Evolutionary conservation across 2,329 filamentous ascomycete genomes (phyloP).

Genomic region (Coniochaeta prunicola): DNA sequence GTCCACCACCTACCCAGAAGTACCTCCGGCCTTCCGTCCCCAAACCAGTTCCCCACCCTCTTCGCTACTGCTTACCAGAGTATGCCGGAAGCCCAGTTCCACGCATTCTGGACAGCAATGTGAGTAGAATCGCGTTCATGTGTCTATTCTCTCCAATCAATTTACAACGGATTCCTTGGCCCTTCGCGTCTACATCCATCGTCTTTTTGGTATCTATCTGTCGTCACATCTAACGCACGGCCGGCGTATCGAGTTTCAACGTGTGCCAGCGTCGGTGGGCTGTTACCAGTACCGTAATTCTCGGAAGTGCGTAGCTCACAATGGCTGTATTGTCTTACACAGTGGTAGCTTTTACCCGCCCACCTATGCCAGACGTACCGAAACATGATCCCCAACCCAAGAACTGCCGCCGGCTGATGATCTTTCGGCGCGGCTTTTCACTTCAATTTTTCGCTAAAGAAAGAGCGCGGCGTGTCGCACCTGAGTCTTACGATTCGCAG

Average conservation of each 20-base stretch:
- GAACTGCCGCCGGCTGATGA: neutral
- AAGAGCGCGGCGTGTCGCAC: neutral
- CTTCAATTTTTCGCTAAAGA: neutral
- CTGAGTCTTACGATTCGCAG: neutral
- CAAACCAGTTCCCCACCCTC: neutral
- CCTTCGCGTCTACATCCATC: neutral
- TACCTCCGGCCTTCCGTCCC: neutral
- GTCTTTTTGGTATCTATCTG: too few species aligned
- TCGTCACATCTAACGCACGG: too few species aligned
- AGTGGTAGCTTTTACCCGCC: neutral
- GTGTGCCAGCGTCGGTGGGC: neutral
- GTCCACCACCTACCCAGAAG: conserved; percentile 1
- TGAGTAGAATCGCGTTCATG: too few species aligned
- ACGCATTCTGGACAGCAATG: too few species aligned
- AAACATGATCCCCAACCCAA: neutral
- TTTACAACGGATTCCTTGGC: too few species aligned
- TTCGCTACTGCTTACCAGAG: neutral
- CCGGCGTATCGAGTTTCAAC: neutral
- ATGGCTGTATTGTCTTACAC: too few species aligned
- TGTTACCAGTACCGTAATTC: neutral
- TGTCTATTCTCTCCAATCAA: too few species aligned
- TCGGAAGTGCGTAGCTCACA: too few species aligned
- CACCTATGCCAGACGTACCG: neutral
- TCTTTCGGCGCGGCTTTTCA: neutral
- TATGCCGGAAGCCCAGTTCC: too few species aligned